Evolutionary conservation across 257 asterid genomes (phyloP), one percentile per base, ranked within the genome.

Genomic region (Hygrophila difformis): DNA sequence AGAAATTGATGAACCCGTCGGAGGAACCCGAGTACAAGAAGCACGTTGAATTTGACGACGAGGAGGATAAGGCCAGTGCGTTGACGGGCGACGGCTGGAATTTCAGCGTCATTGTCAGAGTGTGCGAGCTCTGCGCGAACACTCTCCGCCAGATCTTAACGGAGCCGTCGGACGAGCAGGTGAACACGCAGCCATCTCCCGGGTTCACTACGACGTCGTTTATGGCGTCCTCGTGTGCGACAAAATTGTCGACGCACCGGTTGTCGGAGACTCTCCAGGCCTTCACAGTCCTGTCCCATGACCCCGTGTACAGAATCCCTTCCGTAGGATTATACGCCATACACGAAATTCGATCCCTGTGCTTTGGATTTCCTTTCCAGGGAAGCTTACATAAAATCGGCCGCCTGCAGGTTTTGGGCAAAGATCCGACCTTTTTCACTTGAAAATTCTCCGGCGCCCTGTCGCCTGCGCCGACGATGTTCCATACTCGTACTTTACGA

Each of bases 21-120:
- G 97, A 78, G 0, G 92, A 81, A 8, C 95, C 97, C 0, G 97
- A 84, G 65, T 88, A 88, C 43, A 88, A 82, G 60, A 81, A 84
- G 49, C 87, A 71, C 0, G 81, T 59, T 18, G 20, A 18, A 1
- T 24, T 33, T 1, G 75, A 10, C 37, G 37, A 35, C 8, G 7
- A 60, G 2, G 65, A 31, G 49, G 78, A 78, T 9, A 87, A 20
- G 4, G 92, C 82, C 5, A 87, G n/a, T 0, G 94, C 71, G 40
- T 87, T 84, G 0, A 84, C 75, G 0, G 97, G 95, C 1, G 97
- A 87, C 0, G 66, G 84, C 53, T 84, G 92, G 57, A 87, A 84
- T 22, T 65, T 78, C 0, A 87, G 47, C 0, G 94, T 84, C 84
- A 87, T 74, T 5, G 95, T 87, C 0, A 87, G 78, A 1, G 84